phyloP scores from a whole-genome alignment of 2,329 filamentous ascomycete species.

The Hymenoscyphus salicellus region DNA sequence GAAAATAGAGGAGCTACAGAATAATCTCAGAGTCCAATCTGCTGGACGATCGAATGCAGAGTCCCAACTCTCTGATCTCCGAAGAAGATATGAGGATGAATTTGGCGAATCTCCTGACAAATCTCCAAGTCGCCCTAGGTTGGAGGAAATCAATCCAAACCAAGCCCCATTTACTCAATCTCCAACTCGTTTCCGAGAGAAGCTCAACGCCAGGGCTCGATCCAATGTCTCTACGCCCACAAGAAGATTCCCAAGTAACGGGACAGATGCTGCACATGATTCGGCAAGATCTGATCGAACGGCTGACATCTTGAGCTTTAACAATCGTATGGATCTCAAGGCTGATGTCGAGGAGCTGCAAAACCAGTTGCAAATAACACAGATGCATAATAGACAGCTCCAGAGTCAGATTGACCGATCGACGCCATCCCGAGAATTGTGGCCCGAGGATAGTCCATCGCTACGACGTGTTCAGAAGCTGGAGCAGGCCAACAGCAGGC shows the following conservation, averaged over 20 bases:
- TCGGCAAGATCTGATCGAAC: conserved; percentile 83
- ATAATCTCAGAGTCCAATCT: conserved; percentile 78
- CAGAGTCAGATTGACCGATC: conserved; percentile 78
- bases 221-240: conserved; percentile 77
- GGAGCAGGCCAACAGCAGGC: conserved; percentile 83
- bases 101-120: conserved; percentile 59
- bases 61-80: conserved; percentile 73
- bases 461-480: conserved; percentile 81
- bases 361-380: conserved; percentile 86
- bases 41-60: conserved; percentile 81
- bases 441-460: conserved; percentile 74
- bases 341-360: conserved; percentile 88
- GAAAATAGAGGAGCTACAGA: conserved; percentile 83
- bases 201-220: conserved; percentile 54
- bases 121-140: conserved; percentile 66
- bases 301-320: conserved; percentile 77
- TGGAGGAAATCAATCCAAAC: conserved; percentile 86
- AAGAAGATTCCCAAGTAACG: conserved; percentile 61
- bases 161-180: conserved; percentile 72
- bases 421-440: conserved; percentile 58
- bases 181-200: conserved; percentile 64
- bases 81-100: conserved; percentile 70
- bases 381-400: conserved; percentile 93
- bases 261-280: conserved; percentile 58
- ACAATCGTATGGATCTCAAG: conserved; percentile 86